Conservation (phyloP, 1,139 yeast genomes). For the Waltiozyma sp. region DNA sequence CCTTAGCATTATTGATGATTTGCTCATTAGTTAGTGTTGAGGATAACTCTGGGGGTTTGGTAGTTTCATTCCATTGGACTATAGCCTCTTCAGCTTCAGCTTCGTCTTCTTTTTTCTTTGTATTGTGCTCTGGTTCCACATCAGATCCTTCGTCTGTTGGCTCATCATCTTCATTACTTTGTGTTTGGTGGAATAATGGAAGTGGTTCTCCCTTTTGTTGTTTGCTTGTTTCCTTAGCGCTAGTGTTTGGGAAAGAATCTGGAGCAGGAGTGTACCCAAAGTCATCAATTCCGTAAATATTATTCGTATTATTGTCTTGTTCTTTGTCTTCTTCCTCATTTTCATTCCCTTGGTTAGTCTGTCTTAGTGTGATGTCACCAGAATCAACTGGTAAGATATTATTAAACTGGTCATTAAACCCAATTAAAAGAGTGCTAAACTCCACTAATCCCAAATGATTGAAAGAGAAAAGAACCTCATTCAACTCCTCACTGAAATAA, state of each 20-base stretch:
- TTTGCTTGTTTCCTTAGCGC: not conserved
- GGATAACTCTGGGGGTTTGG: not conserved
- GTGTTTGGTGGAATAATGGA: not conserved
- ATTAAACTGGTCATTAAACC: conserved; percentile 2
- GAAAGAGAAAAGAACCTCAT: conserved; percentile 24
- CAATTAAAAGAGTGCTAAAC: conserved; percentile 13
- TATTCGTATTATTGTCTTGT: not conserved
- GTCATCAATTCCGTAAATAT: not conserved
- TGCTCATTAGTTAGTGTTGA: conserved; percentile 8
- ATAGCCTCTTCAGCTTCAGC: not conserved
- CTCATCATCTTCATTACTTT: not conserved
- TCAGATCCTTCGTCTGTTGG: not conserved
- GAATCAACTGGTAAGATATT: conserved; percentile 1
- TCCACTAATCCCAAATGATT: conserved; percentile 39
- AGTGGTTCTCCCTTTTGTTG: not conserved
- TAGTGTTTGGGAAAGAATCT: not conserved
- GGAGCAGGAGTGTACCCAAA: not conserved
- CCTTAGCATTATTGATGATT: conserved; percentile 19
- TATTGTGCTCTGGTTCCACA: not conserved
- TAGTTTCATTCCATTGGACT: not conserved
- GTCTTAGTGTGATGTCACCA: conserved; percentile 5
- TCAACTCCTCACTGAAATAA: conserved; percentile 34
- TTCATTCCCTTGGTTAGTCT: not conserved
- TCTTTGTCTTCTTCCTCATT: not conserved
- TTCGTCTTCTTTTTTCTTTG: not conserved